Conservation (phyloP, 1,284 basidiomycete species). For the Tremellales sp. region DNA sequence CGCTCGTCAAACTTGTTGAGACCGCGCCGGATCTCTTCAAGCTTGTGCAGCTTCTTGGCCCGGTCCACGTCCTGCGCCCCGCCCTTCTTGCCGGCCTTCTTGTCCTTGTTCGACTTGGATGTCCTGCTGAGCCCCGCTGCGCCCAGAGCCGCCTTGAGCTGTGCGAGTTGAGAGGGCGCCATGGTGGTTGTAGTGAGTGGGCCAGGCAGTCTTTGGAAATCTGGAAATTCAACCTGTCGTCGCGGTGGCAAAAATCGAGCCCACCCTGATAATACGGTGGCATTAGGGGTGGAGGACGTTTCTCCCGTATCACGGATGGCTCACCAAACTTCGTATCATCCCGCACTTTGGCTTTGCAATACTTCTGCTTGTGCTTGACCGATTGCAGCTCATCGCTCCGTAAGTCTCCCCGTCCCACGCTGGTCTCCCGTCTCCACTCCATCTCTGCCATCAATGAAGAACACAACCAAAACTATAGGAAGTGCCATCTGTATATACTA, state of each 20-base stretch:
- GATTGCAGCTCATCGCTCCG: no score
- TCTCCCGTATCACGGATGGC: no score
- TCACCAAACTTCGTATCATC: no score
- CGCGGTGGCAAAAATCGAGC: no score
- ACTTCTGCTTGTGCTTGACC: no score
- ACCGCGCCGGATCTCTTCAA: slow-evolving; percentile 75
- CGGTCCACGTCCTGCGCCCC: slow-evolving; percentile 65
- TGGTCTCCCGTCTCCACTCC: slow-evolving; percentile 3
- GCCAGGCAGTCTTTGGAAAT: not conserved
- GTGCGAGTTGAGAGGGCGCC: slow-evolving; percentile 67
- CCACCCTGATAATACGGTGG: no score
- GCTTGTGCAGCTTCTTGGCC: slow-evolving; percentile 69
- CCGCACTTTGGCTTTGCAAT: no score
- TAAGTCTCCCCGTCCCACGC: no score
- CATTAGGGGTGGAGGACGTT: no score
- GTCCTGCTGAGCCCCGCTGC: slow-evolving; percentile 68
- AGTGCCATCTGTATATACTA: slow-evolving; percentile 30
- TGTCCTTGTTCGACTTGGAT: slow-evolving; percentile 53
- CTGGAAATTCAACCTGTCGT: not conserved
- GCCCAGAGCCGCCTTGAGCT: slow-evolving; percentile 78
- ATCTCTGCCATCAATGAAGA: slow-evolving; percentile 18
- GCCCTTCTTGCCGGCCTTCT: slow-evolving; percentile 62
- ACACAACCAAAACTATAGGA: slow-evolving; percentile 25
- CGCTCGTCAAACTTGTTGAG: slow-evolving; percentile 93
- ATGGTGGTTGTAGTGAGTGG: slow-evolving; percentile 18